Evolutionary conservation across 805 yeast species (phyloP), one percentile per base, ranked within the genome.

Genomic region (Maudiozyma saulgeensis): DNA sequence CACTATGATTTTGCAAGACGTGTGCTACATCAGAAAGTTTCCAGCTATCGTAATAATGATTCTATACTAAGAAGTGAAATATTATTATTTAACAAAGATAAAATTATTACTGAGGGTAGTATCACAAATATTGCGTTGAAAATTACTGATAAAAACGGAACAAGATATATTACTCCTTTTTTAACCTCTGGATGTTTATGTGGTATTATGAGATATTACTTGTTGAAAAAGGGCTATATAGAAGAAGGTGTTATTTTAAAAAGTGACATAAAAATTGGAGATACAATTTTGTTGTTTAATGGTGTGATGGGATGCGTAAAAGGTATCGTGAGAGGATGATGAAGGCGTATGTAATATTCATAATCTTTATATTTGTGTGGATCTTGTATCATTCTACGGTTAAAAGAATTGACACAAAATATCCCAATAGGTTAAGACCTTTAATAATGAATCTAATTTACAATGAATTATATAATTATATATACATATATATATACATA

Each of bases 301-400:
- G 96, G 88, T 8, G 74, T 91, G 4, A 78, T 80, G 68, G 99
- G 99, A 2, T 84, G 87, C 13, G 78, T 79, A 0, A 77, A 73
- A 53, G 93, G 86, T 2, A 68, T 62, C 7, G 65, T 84, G 3
- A 61, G 32, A 28, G 32, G 32, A 11, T 28, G 32, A 28, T 4
- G 9, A 28, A 9, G 32, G 9, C 6, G 9, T 6, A 11, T 28
- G 8, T 8, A 28, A 8, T 21, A 21, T 21, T 21, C 4, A 21
- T 21, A 3, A 21, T 28, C 32, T 28, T 28, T 28, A 28, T 28
- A 28, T 8, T 4, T 28, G 6, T 21, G 4, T 21, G 23, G 23
- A 21, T 21, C 23, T 4, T 4, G 23, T 21, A 21, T 21, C 23
- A 21, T 21, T 21, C 23, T 3, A 21, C 23, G 23, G 23, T 21